These are phyloP conservation scores for Passalora sequoiae DNA, from an alignment of 2,329 filamentous ascomycete genomes.

Conservation along the genomic window DNA sequence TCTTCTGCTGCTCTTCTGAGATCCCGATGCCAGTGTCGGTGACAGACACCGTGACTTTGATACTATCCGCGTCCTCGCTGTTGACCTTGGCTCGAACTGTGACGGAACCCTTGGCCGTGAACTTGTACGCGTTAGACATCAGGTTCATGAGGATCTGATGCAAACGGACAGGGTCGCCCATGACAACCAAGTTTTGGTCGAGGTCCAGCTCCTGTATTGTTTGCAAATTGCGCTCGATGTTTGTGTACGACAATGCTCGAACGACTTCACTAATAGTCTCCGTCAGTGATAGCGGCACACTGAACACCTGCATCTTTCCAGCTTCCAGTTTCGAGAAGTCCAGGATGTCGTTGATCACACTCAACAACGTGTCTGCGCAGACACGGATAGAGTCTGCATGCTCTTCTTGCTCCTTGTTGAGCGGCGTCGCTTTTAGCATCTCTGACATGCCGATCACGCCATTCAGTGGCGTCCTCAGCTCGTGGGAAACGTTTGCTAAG, in stretches of 20 bases:
- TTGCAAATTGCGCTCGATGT: constrained; percentile 55
- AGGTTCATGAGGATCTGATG: constrained; percentile 65
- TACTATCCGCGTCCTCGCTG: constrained; percentile 62
- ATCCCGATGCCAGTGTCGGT: constrained; percentile 90
- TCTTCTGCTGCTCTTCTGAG: constrained; percentile 71
- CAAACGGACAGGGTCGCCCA: constrained; percentile 49
- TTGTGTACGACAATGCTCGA: constrained; percentile 58
- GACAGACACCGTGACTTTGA: constrained; percentile 78
- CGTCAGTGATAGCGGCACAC: constrained; percentile 46
- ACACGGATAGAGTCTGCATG: constrained; percentile 61
- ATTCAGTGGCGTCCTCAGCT: constrained; percentile 56
- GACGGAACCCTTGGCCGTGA: constrained; percentile 80
- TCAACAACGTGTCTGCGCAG: constrained; percentile 54
- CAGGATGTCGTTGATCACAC: constrained; percentile 50
- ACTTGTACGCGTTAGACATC: constrained; percentile 89
- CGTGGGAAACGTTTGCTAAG: constrained; percentile 50
- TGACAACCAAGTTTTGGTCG: constrained; percentile 50
- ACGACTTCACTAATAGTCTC: constrained; percentile 62
- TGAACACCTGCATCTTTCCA: constrained; percentile 57
- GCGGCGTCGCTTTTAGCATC: constrained; percentile 53
- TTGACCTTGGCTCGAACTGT: constrained; percentile 74
- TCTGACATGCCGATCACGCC: constrained; percentile 57
- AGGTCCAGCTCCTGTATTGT: constrained; percentile 54
- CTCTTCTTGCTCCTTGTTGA: constrained; percentile 56
- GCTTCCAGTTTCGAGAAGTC: constrained; percentile 51